phyloP scores from a whole-genome alignment of 2,329 filamentous ascomycete genomes.

The Ophiostoma piceae region DNA sequence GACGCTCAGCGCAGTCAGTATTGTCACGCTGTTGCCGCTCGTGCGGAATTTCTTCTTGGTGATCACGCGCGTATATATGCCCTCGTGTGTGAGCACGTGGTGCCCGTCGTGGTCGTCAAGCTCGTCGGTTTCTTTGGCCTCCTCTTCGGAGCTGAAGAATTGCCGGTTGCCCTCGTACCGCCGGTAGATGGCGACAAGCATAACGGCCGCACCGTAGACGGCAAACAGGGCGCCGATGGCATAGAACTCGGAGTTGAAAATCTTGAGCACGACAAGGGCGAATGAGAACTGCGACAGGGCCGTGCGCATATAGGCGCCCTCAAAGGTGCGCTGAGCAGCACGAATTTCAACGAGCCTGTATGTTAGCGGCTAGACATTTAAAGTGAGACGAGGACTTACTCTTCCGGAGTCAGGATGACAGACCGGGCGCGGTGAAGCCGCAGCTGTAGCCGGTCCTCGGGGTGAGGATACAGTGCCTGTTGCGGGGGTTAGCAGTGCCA shows the following conservation, averaged over 20 bases:
- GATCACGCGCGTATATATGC: conserved; percentile 32
- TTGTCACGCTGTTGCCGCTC: conserved; percentile 56
- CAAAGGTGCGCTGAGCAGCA: conserved; percentile 91
- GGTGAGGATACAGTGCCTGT: conserved; percentile 42
- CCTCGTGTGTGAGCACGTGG: conserved; percentile 25
- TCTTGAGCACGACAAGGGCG: conserved; percentile 87
- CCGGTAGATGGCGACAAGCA: conserved; percentile 77
- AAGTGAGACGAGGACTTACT: conserved; percentile 45
- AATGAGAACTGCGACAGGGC: conserved; percentile 94
- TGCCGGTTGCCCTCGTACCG: conserved; percentile 89
- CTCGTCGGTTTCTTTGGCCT: conserved; percentile 30
- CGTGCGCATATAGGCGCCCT: conserved; percentile 93
- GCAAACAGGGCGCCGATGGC: conserved; percentile 94
- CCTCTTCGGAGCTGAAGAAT: conserved; percentile 66
- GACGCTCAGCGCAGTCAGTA: conserved; percentile 54
- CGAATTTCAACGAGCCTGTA: conserved; percentile 79
- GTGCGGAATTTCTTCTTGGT: conserved; percentile 56
- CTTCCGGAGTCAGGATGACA: conserved; percentile 72
- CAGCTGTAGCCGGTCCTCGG: conserved; percentile 68
- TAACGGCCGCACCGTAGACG: conserved; percentile 78
- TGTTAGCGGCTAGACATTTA: background rate
- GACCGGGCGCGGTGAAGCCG: conserved; percentile 79
- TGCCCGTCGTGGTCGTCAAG: conserved; percentile 20
- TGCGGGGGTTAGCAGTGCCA: background rate
- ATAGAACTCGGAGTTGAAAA: conserved; percentile 96